A percentile compares a stretch with the other conserved stretches of the same genome.
Conservation (phyloP, 805 yeast genomes). For the Teunomyces barrocoloradensis region DNA sequence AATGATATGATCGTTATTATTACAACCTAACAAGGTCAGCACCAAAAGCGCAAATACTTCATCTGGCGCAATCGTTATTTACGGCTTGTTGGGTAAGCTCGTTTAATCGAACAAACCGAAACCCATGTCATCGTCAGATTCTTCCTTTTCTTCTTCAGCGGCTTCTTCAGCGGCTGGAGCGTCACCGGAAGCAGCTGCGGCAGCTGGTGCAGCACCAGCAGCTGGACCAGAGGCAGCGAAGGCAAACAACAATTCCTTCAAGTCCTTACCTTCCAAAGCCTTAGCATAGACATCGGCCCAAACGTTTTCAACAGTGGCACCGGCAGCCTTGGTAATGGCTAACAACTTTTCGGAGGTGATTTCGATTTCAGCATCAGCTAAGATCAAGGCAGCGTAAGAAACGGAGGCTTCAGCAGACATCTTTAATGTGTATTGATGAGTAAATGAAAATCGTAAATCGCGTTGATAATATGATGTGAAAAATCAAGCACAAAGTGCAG, state of each 20-base stretch:
- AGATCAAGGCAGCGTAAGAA: conserved; percentile 97
- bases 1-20: conserved; percentile 3
- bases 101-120: conserved; percentile 31
- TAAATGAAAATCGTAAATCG: conserved; percentile 1
- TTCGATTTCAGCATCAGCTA: conserved; percentile 96
- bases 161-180: conserved; percentile 50
- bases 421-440: conserved; percentile 17
- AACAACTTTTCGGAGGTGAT: conserved; percentile 83
- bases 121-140: conserved; percentile 28
- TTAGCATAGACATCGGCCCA: conserved; percentile 89
- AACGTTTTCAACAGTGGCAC: conserved; percentile 73
- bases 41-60: neutral
- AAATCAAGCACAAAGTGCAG: neutral
- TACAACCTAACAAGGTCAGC: conserved; percentile 2
- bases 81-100: neutral
- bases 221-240: conserved; percentile 50
- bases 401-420: conserved; percentile 92
- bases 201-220: conserved; percentile 33
- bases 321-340: conserved; percentile 78
- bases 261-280: conserved; percentile 81
- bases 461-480: conserved; percentile 2
- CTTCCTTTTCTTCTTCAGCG: conserved; percentile 20
- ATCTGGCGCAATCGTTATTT: neutral
- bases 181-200: conserved; percentile 32
- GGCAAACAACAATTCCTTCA: conserved; percentile 69